A percentile compares a stretch with the other conserved stretches of the same genome.
phyloP scores from a whole-genome alignment of 768 basidiomycete species.

The Boletus reticuloceps region DNA sequence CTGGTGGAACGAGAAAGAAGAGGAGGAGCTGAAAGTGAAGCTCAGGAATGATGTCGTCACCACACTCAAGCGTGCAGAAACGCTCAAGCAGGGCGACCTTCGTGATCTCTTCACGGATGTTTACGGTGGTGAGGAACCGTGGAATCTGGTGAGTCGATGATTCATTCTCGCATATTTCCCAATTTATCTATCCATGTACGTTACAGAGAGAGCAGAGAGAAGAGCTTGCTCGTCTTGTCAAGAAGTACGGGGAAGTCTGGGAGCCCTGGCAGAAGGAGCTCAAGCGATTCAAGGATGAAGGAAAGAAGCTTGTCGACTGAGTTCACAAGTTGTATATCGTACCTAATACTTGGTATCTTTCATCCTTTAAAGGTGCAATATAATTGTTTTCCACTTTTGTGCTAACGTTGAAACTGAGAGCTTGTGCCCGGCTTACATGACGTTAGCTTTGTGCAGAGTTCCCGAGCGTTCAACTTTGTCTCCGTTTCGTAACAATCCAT shows the following conservation, averaged over 20 bases:
- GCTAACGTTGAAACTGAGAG: no score
- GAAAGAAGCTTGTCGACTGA: constrained; percentile 51
- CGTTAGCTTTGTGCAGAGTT: no score
- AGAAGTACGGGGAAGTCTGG: constrained; percentile 85
- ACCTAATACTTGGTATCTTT: no score
- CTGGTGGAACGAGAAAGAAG: constrained; percentile 82
- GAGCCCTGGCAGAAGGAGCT: constrained; percentile 84
- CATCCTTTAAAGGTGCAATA: background rate
- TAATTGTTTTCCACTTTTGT: background rate
- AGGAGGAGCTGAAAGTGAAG: constrained; percentile 64
- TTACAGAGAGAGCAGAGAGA: constrained; percentile 77
- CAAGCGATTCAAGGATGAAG: constrained; percentile 69
- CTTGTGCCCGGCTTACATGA: no score
- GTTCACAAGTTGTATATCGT: background rate
- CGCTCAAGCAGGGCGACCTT: constrained; percentile 64
- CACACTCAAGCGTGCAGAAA: constrained; percentile 77
- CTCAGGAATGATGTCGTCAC: constrained; percentile 73
- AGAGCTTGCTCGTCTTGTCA: constrained; percentile 69
- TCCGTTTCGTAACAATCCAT: no score
- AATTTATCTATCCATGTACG: background rate
- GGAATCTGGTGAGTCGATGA: constrained; percentile 68
- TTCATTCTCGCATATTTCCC: background rate
- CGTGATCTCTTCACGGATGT: constrained; percentile 83
- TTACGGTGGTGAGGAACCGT: constrained; percentile 81
- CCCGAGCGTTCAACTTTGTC: no score